Evolutionary conservation across 495 filamentous ascomycete species (phyloP).

Genomic region (Geopyxis carbonaria): DNA sequence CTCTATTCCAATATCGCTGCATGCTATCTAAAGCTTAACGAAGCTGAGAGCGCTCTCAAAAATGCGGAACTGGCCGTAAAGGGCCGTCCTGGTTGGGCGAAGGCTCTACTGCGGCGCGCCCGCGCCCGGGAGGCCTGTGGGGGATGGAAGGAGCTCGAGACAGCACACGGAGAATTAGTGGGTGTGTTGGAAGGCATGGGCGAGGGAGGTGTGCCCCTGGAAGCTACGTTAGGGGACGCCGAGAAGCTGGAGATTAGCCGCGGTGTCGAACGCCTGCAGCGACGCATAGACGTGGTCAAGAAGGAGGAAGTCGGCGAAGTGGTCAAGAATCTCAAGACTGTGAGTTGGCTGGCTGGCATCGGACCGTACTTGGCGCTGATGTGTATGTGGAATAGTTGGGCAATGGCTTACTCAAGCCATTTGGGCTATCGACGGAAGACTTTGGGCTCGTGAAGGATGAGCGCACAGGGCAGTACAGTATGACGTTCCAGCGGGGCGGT

Average conservation of each 20-base stretch:
- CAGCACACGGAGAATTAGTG: conserved; percentile 46
- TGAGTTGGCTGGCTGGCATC: conserved; percentile 29
- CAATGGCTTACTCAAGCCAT: conserved; percentile 80
- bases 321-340: conserved; percentile 87
- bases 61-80: conserved; percentile 58
- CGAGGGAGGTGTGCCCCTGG: conserved; percentile 3
- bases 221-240: conserved; percentile 39
- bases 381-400: conserved; percentile 42
- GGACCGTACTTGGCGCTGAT: conserved; percentile 5
- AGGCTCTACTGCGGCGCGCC: conserved; percentile 72
- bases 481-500: conserved; percentile 55
- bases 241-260: conserved; percentile 50
- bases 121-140: conserved; percentile 52
- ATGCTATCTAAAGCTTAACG: conserved; percentile 71
- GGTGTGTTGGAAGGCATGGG: conserved; percentile 5
- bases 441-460: conserved; percentile 89
- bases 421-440: conserved; percentile 79
- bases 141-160: conserved; percentile 67
- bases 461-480: conserved; percentile 75
- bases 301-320: conserved; percentile 83
- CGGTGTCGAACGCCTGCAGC: conserved; percentile 46
- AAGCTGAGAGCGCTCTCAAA: conserved; percentile 71
- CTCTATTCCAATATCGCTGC: conserved; percentile 76
- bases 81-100: conserved; percentile 55
- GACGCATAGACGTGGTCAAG: conserved; percentile 52